Percentiles rank a stretch among this genome's conserved stretches.
These are phyloP conservation scores for Bonia amplexicaulis DNA, from an alignment of 176 grass and related monocot species.

Conservation along the genomic window DNA sequence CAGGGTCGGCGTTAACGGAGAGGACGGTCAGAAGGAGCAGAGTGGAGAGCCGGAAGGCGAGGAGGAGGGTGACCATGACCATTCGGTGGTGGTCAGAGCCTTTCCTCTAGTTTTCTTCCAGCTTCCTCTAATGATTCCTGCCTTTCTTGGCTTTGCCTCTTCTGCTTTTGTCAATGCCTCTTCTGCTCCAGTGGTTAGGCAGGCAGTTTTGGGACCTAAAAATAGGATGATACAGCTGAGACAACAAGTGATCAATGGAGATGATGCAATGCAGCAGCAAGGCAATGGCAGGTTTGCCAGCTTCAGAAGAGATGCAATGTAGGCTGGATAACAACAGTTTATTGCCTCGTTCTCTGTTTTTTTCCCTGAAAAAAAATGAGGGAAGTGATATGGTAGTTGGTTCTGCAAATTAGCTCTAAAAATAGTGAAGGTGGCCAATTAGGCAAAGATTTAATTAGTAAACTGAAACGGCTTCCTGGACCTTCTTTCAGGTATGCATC, in stretches of 20 bases:
- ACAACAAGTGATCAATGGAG: slow-evolving; percentile 13
- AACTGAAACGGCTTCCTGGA: not conserved
- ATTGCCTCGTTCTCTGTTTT: not conserved
- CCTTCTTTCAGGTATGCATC: not conserved
- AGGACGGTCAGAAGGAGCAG: slow-evolving; percentile 1
- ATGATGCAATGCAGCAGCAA: not conserved
- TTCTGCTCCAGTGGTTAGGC: slow-evolving; percentile 44
- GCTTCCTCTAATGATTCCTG: slow-evolving; percentile 29
- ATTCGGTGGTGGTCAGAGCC: slow-evolving; percentile 29
- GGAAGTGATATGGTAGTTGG: not conserved
- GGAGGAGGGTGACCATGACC: slow-evolving; percentile 51
- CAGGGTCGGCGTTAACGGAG: not conserved
- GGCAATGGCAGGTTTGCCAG: not conserved
- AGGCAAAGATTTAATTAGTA: slow-evolving; percentile 32
- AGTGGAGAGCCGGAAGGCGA: slow-evolving; percentile 38
- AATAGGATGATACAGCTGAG: slow-evolving; percentile 13
- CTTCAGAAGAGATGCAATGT: not conserved
- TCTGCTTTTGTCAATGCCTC: slow-evolving; percentile 27
- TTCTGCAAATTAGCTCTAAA: slow-evolving; percentile 8
- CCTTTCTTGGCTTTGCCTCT: slow-evolving; percentile 29
- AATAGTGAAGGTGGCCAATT: slow-evolving; percentile 18
- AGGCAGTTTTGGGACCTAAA: slow-evolving; percentile 19
- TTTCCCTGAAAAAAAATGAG: not conserved
- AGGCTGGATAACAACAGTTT: not conserved
- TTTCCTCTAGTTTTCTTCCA: slow-evolving; percentile 48